Conservation (phyloP, 2,329 filamentous ascomycete species). For the Sarocladium brachiariae region DNA sequence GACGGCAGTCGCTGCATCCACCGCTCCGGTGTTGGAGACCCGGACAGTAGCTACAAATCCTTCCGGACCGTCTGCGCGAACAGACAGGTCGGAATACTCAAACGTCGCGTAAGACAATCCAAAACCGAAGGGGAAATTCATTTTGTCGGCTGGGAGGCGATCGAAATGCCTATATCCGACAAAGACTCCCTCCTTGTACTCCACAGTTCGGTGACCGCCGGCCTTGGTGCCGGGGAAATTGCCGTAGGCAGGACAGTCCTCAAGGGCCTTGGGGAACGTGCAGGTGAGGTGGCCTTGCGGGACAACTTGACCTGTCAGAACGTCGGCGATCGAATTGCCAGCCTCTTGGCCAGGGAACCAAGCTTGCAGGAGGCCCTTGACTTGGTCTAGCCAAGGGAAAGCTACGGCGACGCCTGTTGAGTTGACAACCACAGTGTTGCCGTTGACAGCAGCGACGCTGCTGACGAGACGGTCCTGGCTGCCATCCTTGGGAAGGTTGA, state of each 20-base stretch:
- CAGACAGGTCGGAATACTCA: slow-evolving; percentile 17
- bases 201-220: slow-evolving; percentile 27
- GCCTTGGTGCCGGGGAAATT: slow-evolving; percentile 46
- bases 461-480: too few species aligned
- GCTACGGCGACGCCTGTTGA: slow-evolving; percentile 34
- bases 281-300: slow-evolving; percentile 26
- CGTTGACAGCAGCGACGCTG: too few species aligned
- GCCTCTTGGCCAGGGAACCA: slow-evolving; percentile 70
- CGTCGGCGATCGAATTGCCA: slow-evolving; percentile 62
- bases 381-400: slow-evolving; percentile 45
- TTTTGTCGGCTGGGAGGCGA: slow-evolving; percentile 40
- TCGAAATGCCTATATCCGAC: slow-evolving; percentile 44
- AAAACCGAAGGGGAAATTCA: slow-evolving; percentile 59
- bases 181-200: slow-evolving; percentile 62
- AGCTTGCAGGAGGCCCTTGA: slow-evolving; percentile 49
- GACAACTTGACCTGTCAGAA: slow-evolving; percentile 55
- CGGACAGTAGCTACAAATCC: slow-evolving; percentile 30
- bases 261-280: too few species aligned
- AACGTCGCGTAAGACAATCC: slow-evolving; percentile 63
- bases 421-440: too few species aligned
- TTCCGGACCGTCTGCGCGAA: neutral
- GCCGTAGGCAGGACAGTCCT: slow-evolving; percentile 38
- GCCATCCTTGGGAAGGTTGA: slow-evolving; percentile 46
- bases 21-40: slow-evolving; percentile 50
- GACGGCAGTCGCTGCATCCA: slow-evolving; percentile 43